phyloP scores from a whole-genome alignment of 2,329 filamentous ascomycete species.

The Colletotrichum neosansevieriae region DNA sequence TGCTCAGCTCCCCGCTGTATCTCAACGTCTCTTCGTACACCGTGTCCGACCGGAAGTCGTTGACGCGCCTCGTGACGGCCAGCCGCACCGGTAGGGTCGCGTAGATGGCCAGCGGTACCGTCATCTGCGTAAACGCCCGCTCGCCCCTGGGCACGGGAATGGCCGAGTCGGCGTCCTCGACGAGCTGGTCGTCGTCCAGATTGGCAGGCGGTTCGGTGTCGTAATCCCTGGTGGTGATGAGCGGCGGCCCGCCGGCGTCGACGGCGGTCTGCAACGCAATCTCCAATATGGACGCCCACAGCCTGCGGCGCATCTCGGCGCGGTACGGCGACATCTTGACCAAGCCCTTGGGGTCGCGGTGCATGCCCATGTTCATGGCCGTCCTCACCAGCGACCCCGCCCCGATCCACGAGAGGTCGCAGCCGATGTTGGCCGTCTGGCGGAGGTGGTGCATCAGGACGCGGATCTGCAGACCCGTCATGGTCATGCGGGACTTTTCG shows the following conservation, averaged over 20 bases:
- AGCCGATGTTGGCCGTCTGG: constrained; percentile 59
- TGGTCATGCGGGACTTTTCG: constrained; percentile 62
- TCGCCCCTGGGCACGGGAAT: constrained; percentile 42
- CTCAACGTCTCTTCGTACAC: constrained; percentile 62
- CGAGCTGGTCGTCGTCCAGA: constrained; percentile 64
- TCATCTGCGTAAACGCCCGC: constrained; percentile 59
- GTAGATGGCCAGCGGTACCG: constrained; percentile 60
- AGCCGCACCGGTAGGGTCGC: constrained; percentile 59
- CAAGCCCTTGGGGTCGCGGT: constrained; percentile 66
- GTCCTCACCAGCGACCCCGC: constrained; percentile 63
- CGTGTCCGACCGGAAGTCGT: constrained; percentile 57
- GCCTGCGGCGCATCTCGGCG: constrained; percentile 65
- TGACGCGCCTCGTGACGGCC: constrained; percentile 58
- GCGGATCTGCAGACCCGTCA: constrained; percentile 63
- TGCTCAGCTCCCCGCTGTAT: constrained; percentile 59
- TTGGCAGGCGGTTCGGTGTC: constrained; percentile 64
- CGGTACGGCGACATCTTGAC: constrained; percentile 60
- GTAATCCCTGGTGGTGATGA: constrained; percentile 60
- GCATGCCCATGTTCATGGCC: constrained; percentile 69
- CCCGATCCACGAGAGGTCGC: constrained; percentile 65
- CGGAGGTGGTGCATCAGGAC: constrained; percentile 64
- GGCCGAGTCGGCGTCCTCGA: constrained; percentile 48
- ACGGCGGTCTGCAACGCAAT: constrained; percentile 64
- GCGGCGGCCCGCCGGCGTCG: constrained; percentile 63
- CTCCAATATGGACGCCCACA: constrained; percentile 70